Conservation (phyloP, 495 filamentous ascomycete species). For the Lasiosphaeria hispida region DNA sequence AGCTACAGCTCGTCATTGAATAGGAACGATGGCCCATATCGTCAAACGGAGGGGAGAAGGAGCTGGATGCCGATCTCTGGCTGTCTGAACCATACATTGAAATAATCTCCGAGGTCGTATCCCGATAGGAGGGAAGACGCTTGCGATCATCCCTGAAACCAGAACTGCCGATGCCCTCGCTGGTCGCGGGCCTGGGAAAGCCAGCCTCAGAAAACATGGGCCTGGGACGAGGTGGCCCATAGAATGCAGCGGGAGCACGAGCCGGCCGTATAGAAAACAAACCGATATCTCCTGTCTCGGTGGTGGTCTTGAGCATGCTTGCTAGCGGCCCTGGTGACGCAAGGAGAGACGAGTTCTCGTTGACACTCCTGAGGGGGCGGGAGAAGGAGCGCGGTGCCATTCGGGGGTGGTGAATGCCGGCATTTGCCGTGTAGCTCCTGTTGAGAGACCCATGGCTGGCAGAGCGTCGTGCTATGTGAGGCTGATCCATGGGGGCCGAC, state of each 20-base stretch:
- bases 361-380: slow-evolving; percentile 35
- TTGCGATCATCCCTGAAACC: slow-evolving; percentile 28
- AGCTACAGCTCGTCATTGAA: slow-evolving; percentile 57
- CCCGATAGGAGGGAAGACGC: slow-evolving; percentile 41
- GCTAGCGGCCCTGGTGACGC: slow-evolving; percentile 46
- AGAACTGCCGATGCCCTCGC: slow-evolving; percentile 5
- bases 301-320: slow-evolving; percentile 69
- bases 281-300: slow-evolving; percentile 67
- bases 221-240: slow-evolving; percentile 13
- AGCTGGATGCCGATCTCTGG: slow-evolving; percentile 39
- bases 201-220: slow-evolving; percentile 8
- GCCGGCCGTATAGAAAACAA: slow-evolving; percentile 56
- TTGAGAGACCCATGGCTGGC: slow-evolving; percentile 42
- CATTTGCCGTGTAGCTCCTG: slow-evolving; percentile 34
- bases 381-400: slow-evolving; percentile 17
- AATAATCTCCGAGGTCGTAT: slow-evolving; percentile 44
- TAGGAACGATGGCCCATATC: slow-evolving; percentile 50
- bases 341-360: slow-evolving; percentile 37
- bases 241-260: slow-evolving; percentile 36
- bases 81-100: slow-evolving; percentile 49
- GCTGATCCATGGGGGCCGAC: slow-evolving; percentile 34
- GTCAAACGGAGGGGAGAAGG: slow-evolving; percentile 37
- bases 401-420: slow-evolving; percentile 6
- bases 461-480: slow-evolving; percentile 36
- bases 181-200: not conserved